These are phyloP conservation scores for Penicillium sumatraense DNA, from an alignment of 2,329 filamentous ascomycete species.

Conservation along the genomic window DNA sequence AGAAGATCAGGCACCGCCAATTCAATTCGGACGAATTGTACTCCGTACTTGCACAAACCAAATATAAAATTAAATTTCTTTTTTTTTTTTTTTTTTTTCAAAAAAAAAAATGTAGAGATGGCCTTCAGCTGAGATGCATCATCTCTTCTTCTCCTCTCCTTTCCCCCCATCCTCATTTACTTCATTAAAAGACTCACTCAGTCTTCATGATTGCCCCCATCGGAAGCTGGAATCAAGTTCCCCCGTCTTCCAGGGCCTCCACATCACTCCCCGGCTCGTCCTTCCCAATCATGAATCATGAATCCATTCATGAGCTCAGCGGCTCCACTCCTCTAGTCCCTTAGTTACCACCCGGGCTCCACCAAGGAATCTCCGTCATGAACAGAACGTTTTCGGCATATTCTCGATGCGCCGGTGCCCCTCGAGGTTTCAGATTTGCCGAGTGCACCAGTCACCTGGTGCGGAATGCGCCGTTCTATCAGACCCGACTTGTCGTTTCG, in stretches of 20 bases:
- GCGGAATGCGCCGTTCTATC: constrained; percentile 7
- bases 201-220: background rate
- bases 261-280: constrained; percentile 1
- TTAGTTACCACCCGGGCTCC: constrained; percentile 18
- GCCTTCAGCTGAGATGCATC: constrained; percentile 4
- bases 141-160: background rate
- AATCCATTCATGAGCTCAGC: constrained; percentile 7
- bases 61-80: background rate
- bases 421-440: constrained; percentile 31
- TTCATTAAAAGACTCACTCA: no score
- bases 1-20: constrained; percentile 25
- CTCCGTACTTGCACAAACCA: background rate
- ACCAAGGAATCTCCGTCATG: constrained; percentile 21
- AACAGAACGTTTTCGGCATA: constrained; percentile 27
- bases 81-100: no score
- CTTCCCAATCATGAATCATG: constrained; percentile 16
- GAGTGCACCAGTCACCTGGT: constrained; percentile 8
- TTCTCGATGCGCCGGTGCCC: constrained; percentile 20
- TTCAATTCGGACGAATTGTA: background rate
- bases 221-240: background rate
- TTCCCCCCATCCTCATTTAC: no score
- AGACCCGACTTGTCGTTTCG: constrained; percentile 9
- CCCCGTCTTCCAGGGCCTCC: background rate
- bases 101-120: background rate
- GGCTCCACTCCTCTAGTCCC: constrained; percentile 7